phyloP scores from a whole-genome alignment of 768 basidiomycete species.

The Boletus fagicola region DNA sequence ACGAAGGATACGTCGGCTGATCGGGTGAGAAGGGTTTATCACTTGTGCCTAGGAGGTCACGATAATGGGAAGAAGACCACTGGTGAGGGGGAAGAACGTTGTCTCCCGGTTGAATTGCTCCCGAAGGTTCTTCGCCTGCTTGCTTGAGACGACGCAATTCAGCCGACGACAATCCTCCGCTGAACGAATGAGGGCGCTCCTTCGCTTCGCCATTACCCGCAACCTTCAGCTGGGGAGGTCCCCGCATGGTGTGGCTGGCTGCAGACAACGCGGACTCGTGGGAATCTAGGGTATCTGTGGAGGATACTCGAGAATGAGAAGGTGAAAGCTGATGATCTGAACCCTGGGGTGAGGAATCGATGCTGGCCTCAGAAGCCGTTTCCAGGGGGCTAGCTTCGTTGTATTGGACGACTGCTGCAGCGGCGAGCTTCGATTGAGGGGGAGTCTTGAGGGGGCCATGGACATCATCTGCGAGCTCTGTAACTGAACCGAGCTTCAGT shows the following conservation, averaged over 20 bases:
- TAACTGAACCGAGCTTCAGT: constrained; percentile 61
- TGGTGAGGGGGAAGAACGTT: constrained; percentile 43
- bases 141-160: constrained; percentile 77
- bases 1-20: constrained; percentile 64
- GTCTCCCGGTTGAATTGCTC: constrained; percentile 34
- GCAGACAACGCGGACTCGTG: constrained; percentile 54
- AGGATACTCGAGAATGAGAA: constrained; percentile 79
- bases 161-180: constrained; percentile 69
- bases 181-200: constrained; percentile 80
- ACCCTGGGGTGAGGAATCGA: constrained; percentile 69
- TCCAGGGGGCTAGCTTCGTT: constrained; percentile 71
- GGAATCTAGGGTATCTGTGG: constrained; percentile 69
- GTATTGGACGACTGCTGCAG: constrained; percentile 52
- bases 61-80: constrained; percentile 51
- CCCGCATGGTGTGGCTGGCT: constrained; percentile 56
- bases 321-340: constrained; percentile 64
- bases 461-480: constrained; percentile 50
- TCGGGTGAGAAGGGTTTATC: constrained; percentile 45
- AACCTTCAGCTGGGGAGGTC: constrained; percentile 52
- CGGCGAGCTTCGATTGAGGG: constrained; percentile 60
- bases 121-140: constrained; percentile 47
- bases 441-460: constrained; percentile 59
- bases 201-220: constrained; percentile 55
- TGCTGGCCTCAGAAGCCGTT: constrained; percentile 66
- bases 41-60: constrained; percentile 39